Conservation (phyloP, 2,329 filamentous ascomycete species). For the Chaetomium olivaceum region DNA sequence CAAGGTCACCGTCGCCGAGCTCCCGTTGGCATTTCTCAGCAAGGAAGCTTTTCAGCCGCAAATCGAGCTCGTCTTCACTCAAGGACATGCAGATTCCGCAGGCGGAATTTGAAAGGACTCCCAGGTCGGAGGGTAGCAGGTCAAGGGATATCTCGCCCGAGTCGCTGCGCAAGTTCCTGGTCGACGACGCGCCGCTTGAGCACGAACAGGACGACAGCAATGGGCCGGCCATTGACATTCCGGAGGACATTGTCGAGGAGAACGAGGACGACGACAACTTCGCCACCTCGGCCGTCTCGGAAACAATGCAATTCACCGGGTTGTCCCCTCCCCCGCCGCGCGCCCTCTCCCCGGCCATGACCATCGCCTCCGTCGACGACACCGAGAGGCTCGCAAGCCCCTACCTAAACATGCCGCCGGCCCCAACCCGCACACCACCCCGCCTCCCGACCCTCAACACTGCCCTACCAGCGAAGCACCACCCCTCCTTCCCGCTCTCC, state of each 20-base stretch:
- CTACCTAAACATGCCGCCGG: conserved; percentile 13
- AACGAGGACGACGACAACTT: conserved; percentile 64
- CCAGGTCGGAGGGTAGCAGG: conserved; percentile 44
- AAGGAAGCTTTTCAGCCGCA: conserved; percentile 53
- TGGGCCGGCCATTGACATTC: conserved; percentile 42
- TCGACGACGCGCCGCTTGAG: conserved; percentile 45
- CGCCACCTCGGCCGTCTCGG: conserved; percentile 52
- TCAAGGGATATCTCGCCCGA: conserved; percentile 58
- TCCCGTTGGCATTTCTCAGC: conserved; percentile 49
- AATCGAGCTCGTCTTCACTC: conserved; percentile 37
- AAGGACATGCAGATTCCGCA: conserved; percentile 33
- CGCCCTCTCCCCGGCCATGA: conserved; percentile 36
- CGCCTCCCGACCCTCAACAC: conserved; percentile 3
- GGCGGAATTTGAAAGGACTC: conserved; percentile 38
- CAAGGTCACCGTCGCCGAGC: conserved; percentile 50
- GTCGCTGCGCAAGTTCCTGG: conserved; percentile 53
- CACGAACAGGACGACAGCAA: conserved; percentile 40
- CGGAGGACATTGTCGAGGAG: conserved; percentile 52
- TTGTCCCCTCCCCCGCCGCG: conserved; percentile 57
- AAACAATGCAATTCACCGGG: conserved; percentile 47
- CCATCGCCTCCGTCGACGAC: conserved; percentile 16
- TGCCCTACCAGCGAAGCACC: conserved; percentile 23
- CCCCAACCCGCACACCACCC: conserved; percentile 7
- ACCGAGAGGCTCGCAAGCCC: conserved; percentile 10
- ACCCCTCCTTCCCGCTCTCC: conserved; percentile 33